phyloP scores from a whole-genome alignment of 305 asterid genomes.

The Salvia sclarea region DNA sequence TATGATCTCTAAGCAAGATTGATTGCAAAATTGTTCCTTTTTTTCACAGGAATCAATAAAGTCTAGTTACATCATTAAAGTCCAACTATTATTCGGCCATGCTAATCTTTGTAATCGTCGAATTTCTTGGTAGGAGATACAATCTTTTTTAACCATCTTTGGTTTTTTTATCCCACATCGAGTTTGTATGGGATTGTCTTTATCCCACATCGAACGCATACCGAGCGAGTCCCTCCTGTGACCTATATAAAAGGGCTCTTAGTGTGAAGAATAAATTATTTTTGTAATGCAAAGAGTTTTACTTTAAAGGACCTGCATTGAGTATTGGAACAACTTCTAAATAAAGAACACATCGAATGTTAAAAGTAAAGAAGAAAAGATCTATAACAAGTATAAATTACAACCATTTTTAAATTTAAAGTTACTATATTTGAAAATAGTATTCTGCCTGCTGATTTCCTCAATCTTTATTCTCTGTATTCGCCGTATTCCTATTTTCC shows the following conservation, averaged over 20 bases:
- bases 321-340: neutral
- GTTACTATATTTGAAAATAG: too few relatives aligned
- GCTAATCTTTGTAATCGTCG: neutral
- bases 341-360: too few relatives aligned
- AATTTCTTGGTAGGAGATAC: neutral
- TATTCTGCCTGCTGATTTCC: neutral
- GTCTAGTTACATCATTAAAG: neutral
- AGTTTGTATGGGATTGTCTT: neutral
- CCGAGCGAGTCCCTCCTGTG: neutral
- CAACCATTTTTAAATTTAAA: neutral
- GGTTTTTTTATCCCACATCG: neutral
- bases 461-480: neutral
- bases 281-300: neutral
- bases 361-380: neutral
- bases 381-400: neutral
- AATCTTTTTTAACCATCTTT: too few relatives aligned
- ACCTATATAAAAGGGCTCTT: neutral
- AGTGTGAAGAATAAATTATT: neutral
- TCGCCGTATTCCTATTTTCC: neutral
- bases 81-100: neutral
- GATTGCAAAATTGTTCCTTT: too few relatives aligned
- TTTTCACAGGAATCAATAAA: too few relatives aligned
- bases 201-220: slow-evolving; percentile 6
- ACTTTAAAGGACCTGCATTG: neutral
- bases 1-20: too few relatives aligned